Base-by-base conservation (phyloP, 345 rosid species). In the Eutrema yunnanense region DNA sequence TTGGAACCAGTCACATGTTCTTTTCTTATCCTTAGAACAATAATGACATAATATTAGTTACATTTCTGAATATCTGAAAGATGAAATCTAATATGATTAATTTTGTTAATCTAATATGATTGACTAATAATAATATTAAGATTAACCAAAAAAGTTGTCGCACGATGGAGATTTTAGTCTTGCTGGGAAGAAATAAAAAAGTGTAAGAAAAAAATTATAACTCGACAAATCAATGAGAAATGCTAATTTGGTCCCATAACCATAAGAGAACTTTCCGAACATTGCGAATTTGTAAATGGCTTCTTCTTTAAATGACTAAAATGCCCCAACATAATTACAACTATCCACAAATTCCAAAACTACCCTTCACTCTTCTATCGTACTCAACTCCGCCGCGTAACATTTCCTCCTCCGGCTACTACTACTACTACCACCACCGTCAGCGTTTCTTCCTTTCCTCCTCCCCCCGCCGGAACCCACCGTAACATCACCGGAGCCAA, bases 291-390 rank as follows among this genome's bases (percentile, higher is more conserved):
- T 57, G 76, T 72, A 70, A 63, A 33, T 57, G 19, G 48, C 63
- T 9, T 65, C 48, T 22, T 37, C 29, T n/a, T 54, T 49, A 37
- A 75, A 41, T 67, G 53, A 81, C 71, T 67, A 68, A 69, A 14
- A 60, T 9, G 8, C 44, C 63, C 80, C 34, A 67, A 36, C 22
- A 38, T 48, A 60, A 29, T 68, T 55, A 73, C 70, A 56, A 75
- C 59, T 78, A 76, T 73, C 73, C 38, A 65, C 77, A 79, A 77
- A 44, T 66, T 58, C 76, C 82, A 41, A 71, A 71, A 77, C 82
- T 68, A 62, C 79, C 78, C 81, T 84, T 77, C 73, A 88, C 81
- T 92, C 96, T 0, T 94, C 91, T 47, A 94, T 90, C 4, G 92
- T 86, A 62, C 74, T 79, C 81, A 94, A 79, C 82, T 84, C 81